Base-by-base conservation (phyloP, 441 rosid species). In the Jatropha podagrica region DNA sequence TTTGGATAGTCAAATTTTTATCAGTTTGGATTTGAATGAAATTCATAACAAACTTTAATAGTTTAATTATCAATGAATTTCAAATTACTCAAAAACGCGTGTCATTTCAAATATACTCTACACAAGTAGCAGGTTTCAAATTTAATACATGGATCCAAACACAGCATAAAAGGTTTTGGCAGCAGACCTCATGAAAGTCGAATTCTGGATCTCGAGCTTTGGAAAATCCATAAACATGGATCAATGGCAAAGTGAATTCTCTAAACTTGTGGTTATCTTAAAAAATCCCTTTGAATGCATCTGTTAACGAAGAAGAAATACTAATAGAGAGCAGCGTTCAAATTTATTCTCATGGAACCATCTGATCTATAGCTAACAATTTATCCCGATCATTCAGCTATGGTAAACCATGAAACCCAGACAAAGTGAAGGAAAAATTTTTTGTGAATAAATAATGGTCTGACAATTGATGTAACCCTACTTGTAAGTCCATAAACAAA, bases 161-260 rank as follows among this genome's bases (percentile, higher is more conserved):
- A 32, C 32, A 32, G 32, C 23, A 32, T 32, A 0, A 5, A 20
- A 17, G 26, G 63, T 46, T 68, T 72, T 7, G 77, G 65, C 70
- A 69, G 51, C 67, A 63, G 40, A 88, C 98, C 98, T 92, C 90
- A 8, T 92, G 95, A 64, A 92, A 91, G 84, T 94, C 98, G 63
- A 90, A 92, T 71, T 94, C 97, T 6, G 94, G 97, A 86, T 92
- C 97, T 75, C 80, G 65, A 72, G 94, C 98, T 81, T 88, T 95
- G 67, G 98, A 95, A 85, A 95, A 95, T 56, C 97, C 98, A 72
- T 92, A 91, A 46, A 93, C 93, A 82, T 95, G 96, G 82, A 95
- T 91, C 75, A 67, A 79, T 61, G 97, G 98, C 71, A 88, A 82
- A 69, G 75, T 78, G 38, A 78, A 80, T 66, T 82, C 80, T 74